phyloP scores from a whole-genome alignment of 2,329 filamentous ascomycete genomes.

The Dryadomyces sulphureus region DNA sequence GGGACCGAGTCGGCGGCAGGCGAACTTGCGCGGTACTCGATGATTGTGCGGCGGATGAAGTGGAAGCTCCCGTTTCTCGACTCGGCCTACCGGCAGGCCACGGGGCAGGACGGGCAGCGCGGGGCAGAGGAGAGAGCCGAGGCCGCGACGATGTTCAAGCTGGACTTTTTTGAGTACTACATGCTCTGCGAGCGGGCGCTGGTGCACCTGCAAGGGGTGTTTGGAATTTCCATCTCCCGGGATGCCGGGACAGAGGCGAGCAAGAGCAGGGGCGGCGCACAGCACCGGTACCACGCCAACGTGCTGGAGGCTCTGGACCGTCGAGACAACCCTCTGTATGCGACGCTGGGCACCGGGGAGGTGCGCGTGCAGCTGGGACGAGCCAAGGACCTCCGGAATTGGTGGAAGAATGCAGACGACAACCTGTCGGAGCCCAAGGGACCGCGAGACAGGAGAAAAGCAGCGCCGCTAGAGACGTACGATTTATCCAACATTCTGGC shows the following conservation, averaged over 20 bases:
- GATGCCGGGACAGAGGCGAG: conserved; percentile 5
- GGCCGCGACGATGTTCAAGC: conserved; percentile 57
- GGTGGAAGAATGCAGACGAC: conserved; percentile 55
- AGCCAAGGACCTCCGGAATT: conserved; percentile 56
- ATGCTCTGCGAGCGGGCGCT: conserved; percentile 56
- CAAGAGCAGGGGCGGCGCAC: not conserved
- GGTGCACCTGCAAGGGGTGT: conserved; percentile 50
- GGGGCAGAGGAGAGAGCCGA: conserved; percentile 23
- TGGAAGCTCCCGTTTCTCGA: conserved; percentile 50
- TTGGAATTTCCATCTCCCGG: conserved; percentile 37
- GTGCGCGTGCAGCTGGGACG: conserved; percentile 43
- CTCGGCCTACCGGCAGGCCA: conserved; percentile 37
- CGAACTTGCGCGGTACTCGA: conserved; percentile 42
- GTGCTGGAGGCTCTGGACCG: conserved; percentile 48
- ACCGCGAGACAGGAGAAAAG: conserved; percentile 9
- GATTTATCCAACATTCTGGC: conserved; percentile 45
- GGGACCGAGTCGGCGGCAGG: conserved; percentile 8
- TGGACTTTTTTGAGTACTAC: conserved; percentile 68
- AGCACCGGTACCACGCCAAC: conserved; percentile 50
- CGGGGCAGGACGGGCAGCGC: not conserved
- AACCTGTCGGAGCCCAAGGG: no score
- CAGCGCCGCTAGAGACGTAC: conserved; percentile 38
- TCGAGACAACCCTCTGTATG: conserved; percentile 39
- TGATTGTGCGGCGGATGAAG: conserved; percentile 43
- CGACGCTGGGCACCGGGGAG: conserved; percentile 36